These are phyloP conservation scores for Pseudogymnoascus sp. DNA, from an alignment of 2,329 filamentous ascomycete species.

Conservation along the genomic window DNA sequence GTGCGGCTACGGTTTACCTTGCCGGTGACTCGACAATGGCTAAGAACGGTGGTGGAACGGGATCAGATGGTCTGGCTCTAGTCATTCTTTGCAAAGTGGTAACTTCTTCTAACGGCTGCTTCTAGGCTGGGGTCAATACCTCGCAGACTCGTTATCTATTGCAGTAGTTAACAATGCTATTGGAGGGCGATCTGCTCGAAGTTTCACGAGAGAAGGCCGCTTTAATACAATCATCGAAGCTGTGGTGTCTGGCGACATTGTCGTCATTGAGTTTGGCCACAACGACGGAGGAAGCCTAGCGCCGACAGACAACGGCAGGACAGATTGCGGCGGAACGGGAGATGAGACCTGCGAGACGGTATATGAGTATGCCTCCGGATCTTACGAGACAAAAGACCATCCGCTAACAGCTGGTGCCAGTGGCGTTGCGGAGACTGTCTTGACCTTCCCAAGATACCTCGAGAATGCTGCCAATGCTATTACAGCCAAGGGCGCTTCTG, in stretches of 20 bases:
- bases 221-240: slow-evolving; percentile 47
- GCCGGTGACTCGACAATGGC: slow-evolving; percentile 18
- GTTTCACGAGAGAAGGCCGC: slow-evolving; percentile 56
- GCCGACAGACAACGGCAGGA: slow-evolving; percentile 53
- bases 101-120: background rate
- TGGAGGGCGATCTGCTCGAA: slow-evolving; percentile 55
- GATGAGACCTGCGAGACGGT: slow-evolving; percentile 13
- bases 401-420: background rate
- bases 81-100: background rate
- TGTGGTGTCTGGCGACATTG: slow-evolving; percentile 51
- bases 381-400: background rate
- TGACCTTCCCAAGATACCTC: slow-evolving; percentile 16
- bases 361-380: background rate
- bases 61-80: slow-evolving; percentile 2
- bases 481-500: slow-evolving; percentile 47
- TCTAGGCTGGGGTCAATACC: slow-evolving; percentile 20
- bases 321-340: slow-evolving; percentile 40
- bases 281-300: slow-evolving; percentile 52
- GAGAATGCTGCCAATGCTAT: slow-evolving; percentile 22
- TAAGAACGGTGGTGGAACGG: slow-evolving; percentile 16
- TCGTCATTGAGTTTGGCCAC: slow-evolving; percentile 65
- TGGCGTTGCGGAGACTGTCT: background rate
- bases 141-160: slow-evolving; percentile 7
- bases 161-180: slow-evolving; percentile 47
- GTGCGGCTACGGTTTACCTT: slow-evolving; percentile 9